Evolutionary conservation across 148 eudicot genomes (phyloP).

Genomic region (Silene uniflora): DNA sequence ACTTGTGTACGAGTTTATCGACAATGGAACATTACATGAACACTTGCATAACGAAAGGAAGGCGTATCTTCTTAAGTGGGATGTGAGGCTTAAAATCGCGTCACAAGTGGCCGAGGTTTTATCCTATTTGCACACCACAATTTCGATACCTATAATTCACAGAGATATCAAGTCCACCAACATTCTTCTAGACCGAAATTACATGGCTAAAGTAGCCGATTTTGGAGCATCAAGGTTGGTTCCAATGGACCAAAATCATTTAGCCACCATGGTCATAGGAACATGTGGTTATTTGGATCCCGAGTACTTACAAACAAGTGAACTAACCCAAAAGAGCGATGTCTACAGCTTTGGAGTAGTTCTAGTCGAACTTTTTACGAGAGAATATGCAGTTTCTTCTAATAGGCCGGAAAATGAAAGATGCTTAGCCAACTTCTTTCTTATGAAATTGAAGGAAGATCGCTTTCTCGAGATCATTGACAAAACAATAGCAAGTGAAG

Average conservation of each 20-base stretch:
- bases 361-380: slow-evolving; percentile 13
- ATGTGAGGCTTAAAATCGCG: slow-evolving; percentile 14
- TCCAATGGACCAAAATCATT: slow-evolving; percentile 14
- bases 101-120: slow-evolving; percentile 25
- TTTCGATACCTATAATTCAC: slow-evolving; percentile 23
- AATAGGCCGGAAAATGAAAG: slow-evolving; percentile 5
- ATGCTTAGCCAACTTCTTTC: slow-evolving; percentile 12
- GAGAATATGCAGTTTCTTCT: slow-evolving; percentile 10
- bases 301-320: slow-evolving; percentile 19
- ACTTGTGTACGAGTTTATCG: slow-evolving; percentile 24
- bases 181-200: slow-evolving; percentile 19
- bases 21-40: slow-evolving; percentile 23
- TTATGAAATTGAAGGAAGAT: slow-evolving; percentile 8
- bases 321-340: slow-evolving; percentile 25
- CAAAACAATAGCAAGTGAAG: neutral
- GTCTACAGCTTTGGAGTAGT: slow-evolving; percentile 28
- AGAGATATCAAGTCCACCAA: slow-evolving; percentile 21
- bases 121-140: slow-evolving; percentile 21
- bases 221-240: slow-evolving; percentile 23
- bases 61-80: neutral
- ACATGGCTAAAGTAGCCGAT: slow-evolving; percentile 25
- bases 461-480: slow-evolving; percentile 16
- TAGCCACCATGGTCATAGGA: slow-evolving; percentile 19
- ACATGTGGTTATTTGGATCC: slow-evolving; percentile 27
- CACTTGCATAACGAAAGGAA: slow-evolving; percentile 19